Base-by-base conservation (phyloP, 352 stramenopile genomes). In the Phytophthora boehmeriae region DNA sequence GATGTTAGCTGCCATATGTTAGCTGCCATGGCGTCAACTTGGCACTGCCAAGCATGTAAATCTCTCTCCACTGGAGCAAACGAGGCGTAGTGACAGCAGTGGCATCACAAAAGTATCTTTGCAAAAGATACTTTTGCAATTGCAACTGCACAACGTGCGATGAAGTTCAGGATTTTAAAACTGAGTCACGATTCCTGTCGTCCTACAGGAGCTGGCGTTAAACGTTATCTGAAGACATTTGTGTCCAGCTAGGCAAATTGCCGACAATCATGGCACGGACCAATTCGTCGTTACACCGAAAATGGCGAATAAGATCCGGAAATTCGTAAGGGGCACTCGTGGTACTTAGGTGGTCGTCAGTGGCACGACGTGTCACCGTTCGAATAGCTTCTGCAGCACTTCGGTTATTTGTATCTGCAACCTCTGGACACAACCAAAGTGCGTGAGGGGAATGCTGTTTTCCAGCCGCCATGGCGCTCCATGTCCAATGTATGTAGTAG, bases 321-420 rank as follows among this genome's bases (percentile, higher is more conserved):
- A 16, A 9, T 5, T 22, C 36, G n/a, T 9, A 30, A 20, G 25
- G 25, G 25, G 25, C 25, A 28, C 6, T 36, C 35, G 36, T 25
- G 19, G 13, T 43, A 54, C 30, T 35, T 68, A 44, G 42, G 8
- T 59, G 60, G 32, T 68, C 60, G 60, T 59, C 47, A 59, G 25
- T 30, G 25, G 25, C 25, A 30, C 25, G 25, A 30, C 25, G 25
- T 30, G 25, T 30, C 25, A 30, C 25, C 25, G 25, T 6, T 30
- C 25, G 25, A 6, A 30, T 8, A 30, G 25, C 6, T 30, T 30
- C 25, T 30, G 25, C 6, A 30, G 25, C 25, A 30, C 25, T 6
- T 30, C 25, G 25, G 25, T 6, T 30, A 8, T 30, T 30, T 30
- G 25, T 30, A 30, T 30, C 25, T 6, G 25, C 25, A 30, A 30